phyloP scores from a whole-genome alignment of 495 filamentous ascomycete genomes.

The Aspergillus avenaceus region DNA sequence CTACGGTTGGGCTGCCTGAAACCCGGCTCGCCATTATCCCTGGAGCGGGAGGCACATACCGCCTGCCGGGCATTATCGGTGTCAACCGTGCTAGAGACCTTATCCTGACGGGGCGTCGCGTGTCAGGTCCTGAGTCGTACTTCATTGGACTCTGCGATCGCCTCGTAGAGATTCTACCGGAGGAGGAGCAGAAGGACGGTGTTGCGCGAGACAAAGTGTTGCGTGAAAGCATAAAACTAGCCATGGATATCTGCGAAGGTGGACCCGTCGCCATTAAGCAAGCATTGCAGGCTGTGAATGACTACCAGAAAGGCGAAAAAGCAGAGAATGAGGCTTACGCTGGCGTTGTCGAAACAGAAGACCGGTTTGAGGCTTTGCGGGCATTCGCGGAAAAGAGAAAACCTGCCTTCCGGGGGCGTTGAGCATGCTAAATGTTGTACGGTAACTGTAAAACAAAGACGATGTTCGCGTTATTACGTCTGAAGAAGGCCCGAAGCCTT shows the following conservation, averaged over 20 bases:
- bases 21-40: slow-evolving; percentile 90
- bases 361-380: slow-evolving; percentile 77
- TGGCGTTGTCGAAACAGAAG: slow-evolving; percentile 72
- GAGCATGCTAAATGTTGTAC: neutral
- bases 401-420: slow-evolving; percentile 71
- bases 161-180: slow-evolving; percentile 66
- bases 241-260: slow-evolving; percentile 78
- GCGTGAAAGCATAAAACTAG: slow-evolving; percentile 70
- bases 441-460: neutral
- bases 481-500: neutral
- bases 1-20: slow-evolving; percentile 79
- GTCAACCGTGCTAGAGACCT: slow-evolving; percentile 71
- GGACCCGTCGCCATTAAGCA: slow-evolving; percentile 75
- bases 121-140: slow-evolving; percentile 75
- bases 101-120: slow-evolving; percentile 77
- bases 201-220: slow-evolving; percentile 62
- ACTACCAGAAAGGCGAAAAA: slow-evolving; percentile 55
- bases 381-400: slow-evolving; percentile 91
- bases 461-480: neutral
- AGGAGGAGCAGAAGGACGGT: slow-evolving; percentile 47
- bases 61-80: slow-evolving; percentile 75
- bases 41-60: slow-evolving; percentile 87
- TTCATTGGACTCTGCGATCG: slow-evolving; percentile 80
- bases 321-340: slow-evolving; percentile 77
- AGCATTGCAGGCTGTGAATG: slow-evolving; percentile 65